These are phyloP conservation scores for Sonneratia caseolaris DNA, from an alignment of 345 rosid species.

Conservation along the genomic window DNA sequence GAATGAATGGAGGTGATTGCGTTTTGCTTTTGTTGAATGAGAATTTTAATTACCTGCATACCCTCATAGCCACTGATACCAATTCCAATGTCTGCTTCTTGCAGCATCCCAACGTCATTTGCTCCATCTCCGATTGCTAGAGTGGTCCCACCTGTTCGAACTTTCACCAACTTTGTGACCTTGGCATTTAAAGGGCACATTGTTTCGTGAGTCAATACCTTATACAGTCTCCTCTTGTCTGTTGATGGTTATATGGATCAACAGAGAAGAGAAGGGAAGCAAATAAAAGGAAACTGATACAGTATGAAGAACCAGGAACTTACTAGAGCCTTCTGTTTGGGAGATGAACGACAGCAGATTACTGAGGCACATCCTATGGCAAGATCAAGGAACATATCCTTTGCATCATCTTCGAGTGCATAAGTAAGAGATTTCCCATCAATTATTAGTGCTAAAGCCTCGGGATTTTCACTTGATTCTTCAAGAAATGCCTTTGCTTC, in stretches of 20 bases:
- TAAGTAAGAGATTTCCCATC: conserved; percentile 79
- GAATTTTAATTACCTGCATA: conserved; percentile 56
- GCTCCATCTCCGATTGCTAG: conserved; percentile 95
- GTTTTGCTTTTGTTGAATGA: neutral
- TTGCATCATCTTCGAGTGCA: conserved; percentile 68
- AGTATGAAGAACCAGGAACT: conserved; percentile 9
- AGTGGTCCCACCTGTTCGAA: conserved; percentile 71
- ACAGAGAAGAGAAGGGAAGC: too few species aligned
- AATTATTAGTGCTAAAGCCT: conserved; percentile 77
- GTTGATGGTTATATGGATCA: too few species aligned
- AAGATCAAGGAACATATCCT: conserved; percentile 69
- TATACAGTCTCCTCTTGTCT: too few species aligned
- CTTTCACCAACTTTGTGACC: conserved; percentile 94
- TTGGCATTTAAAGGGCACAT: conserved; percentile 17
- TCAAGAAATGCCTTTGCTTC: conserved; percentile 43
- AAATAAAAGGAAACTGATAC: neutral
- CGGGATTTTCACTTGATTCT: conserved; percentile 36
- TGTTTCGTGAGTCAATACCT: neutral
- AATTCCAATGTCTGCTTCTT: conserved; percentile 93
- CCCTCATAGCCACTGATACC: conserved; percentile 98
- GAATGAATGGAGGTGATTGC: neutral
- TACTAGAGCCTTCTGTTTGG: conserved; percentile 94
- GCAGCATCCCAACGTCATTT: conserved; percentile 99
- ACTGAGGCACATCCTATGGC: conserved; percentile 87
- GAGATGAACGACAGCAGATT: conserved; percentile 95